These are phyloP conservation scores for Vachellia collinsii DNA, from an alignment of 306 rosid genomes.

Conservation along the genomic window DNA sequence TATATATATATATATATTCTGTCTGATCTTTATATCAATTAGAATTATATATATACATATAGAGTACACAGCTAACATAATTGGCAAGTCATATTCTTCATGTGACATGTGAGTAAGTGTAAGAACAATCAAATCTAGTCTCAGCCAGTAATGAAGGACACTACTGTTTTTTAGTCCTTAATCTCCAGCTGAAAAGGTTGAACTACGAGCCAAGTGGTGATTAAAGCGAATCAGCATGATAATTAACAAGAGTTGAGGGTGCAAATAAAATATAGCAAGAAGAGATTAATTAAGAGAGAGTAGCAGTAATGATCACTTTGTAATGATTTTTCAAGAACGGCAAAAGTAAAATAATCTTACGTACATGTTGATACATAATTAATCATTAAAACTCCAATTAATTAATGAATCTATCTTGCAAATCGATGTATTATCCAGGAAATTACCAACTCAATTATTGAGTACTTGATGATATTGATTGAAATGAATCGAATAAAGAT, in stretches of 20 bases:
- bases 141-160: slow-evolving; percentile 50
- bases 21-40: slow-evolving; percentile 1
- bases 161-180: slow-evolving; percentile 3
- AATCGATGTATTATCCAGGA: background rate
- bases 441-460: slow-evolving; percentile 27
- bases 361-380: background rate
- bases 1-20: slow-evolving; percentile 3
- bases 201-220: slow-evolving; percentile 10
- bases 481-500: slow-evolving; percentile 18
- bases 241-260: slow-evolving; percentile 14
- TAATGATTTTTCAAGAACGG: background rate
- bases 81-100: slow-evolving; percentile 36
- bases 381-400: background rate
- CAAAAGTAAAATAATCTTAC: background rate
- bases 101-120: slow-evolving; percentile 55
- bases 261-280: background rate
- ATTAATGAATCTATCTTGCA: no score
- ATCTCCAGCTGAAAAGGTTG: slow-evolving; percentile 13
- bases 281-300: background rate
- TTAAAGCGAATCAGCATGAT: background rate
- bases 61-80: background rate
- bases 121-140: slow-evolving; percentile 55
- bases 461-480: slow-evolving; percentile 19
- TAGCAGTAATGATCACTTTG: background rate
- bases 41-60: background rate